Conservation (phyloP, 2,329 filamentous ascomycete genomes). For the Fusarium circinatum region DNA sequence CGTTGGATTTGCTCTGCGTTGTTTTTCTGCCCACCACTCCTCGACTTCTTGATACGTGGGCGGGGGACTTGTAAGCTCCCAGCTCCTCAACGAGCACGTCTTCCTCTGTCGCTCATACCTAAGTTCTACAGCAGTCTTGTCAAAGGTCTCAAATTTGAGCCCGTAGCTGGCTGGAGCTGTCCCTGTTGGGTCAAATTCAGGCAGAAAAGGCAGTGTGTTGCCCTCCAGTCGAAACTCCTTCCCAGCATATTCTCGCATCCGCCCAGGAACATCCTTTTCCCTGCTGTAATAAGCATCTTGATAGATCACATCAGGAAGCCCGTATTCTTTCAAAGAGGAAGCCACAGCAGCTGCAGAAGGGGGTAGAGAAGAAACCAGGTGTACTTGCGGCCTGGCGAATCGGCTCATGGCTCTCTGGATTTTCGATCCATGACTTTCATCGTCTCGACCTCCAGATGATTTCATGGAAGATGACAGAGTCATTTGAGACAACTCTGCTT, state of each 20-base stretch:
- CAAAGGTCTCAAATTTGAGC: conserved; percentile 58
- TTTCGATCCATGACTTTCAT: conserved; percentile 10
- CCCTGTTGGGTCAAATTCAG: conserved; percentile 76
- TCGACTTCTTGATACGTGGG: conserved; percentile 77
- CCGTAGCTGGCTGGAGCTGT: conserved; percentile 65
- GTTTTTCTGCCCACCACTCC: conserved; percentile 68
- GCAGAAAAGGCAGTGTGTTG: conserved; percentile 80
- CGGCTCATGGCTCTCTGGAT: conserved; percentile 26
- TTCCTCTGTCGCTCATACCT: conserved; percentile 58
- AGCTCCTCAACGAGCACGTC: conserved; percentile 68
- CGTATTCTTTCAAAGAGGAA: conserved; percentile 38
- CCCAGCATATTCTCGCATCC: conserved; percentile 84
- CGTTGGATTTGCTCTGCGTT: conserved; percentile 7
- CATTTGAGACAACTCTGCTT: conserved; percentile 3
- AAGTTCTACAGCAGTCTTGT: conserved; percentile 62
- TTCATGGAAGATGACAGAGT: conserved; percentile 22
- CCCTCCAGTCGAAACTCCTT: conserved; percentile 84
- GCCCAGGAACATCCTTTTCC: conserved; percentile 82
- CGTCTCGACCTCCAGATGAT: conserved; percentile 13
- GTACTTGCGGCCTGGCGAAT: conserved; percentile 12
- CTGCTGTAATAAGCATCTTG: conserved; percentile 88
- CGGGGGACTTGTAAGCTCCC: conserved; percentile 79
- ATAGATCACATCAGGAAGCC: conserved; percentile 76
- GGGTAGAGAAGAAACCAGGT: conserved; percentile 42
- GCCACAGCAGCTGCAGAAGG: conserved; percentile 43